These are phyloP conservation scores for Aspergillus sparsus DNA, from an alignment of 495 filamentous ascomycete genomes.

Conservation along the genomic window DNA sequence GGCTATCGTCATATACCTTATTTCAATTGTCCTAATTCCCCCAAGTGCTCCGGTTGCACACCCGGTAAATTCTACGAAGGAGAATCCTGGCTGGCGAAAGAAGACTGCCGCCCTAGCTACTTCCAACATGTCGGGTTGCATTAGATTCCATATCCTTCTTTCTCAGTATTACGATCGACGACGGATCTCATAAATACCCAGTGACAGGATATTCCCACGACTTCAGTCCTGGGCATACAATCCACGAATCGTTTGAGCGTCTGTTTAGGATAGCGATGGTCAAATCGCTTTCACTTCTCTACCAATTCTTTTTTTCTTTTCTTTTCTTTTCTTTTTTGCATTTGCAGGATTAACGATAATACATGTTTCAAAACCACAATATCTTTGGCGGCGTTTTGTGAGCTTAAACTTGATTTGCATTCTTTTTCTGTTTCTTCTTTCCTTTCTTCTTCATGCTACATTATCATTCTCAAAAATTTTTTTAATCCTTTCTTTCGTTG, in stretches of 20 bases:
- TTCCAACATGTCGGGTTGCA: slow-evolving; percentile 91
- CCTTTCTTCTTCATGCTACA: slow-evolving; percentile 8
- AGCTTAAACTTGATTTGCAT: slow-evolving; percentile 18
- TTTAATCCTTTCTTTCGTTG: slow-evolving; percentile 8
- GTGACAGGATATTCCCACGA: too few relatives aligned
- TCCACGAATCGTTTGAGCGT: not conserved
- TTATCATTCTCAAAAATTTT: slow-evolving; percentile 13
- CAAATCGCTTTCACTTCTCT: slow-evolving; percentile 14
- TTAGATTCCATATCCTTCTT: slow-evolving; percentile 38
- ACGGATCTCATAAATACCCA: too few relatives aligned
- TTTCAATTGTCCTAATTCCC: slow-evolving; percentile 96
- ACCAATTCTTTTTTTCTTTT: too few relatives aligned
- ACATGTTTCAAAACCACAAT: slow-evolving; percentile 32
- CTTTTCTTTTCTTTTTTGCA: slow-evolving; percentile 11
- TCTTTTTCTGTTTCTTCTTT: slow-evolving; percentile 10
- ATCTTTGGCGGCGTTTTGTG: slow-evolving; percentile 28
- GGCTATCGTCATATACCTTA: slow-evolving; percentile 98
- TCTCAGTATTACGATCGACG: not conserved
- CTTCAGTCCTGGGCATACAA: not conserved
- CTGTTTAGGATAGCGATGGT: slow-evolving; percentile 4
- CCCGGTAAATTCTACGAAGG: slow-evolving; percentile 87
- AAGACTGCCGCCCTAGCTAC: slow-evolving; percentile 96
- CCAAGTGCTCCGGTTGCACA: slow-evolving; percentile 88
- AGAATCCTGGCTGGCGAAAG: slow-evolving; percentile 76
- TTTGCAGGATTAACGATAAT: slow-evolving; percentile 31